These are phyloP conservation scores for Mycena vulgaris DNA, from an alignment of 768 basidiomycete genomes.

Conservation along the genomic window DNA sequence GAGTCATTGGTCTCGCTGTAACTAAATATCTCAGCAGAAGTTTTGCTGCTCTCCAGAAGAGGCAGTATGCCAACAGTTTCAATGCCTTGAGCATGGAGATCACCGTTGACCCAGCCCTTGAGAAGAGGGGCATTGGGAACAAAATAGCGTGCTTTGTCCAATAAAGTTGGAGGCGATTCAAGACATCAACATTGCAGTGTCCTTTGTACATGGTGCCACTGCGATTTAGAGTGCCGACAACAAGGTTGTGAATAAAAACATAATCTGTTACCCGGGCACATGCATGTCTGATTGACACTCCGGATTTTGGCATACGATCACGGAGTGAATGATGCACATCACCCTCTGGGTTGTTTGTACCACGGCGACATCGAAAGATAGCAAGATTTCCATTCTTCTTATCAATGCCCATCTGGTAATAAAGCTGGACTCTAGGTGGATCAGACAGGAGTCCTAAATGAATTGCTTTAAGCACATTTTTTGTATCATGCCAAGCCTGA, in stretches of 20 bases:
- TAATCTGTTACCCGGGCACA: conserved; percentile 8
- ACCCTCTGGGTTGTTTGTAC: conserved; percentile 1
- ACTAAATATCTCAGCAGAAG: not conserved
- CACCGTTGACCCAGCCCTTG: conserved; percentile 18
- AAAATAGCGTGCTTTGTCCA: not conserved
- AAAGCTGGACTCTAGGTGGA: no score
- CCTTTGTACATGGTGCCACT: conserved; percentile 6
- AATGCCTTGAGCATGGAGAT: conserved; percentile 1
- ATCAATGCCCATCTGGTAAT: no score
- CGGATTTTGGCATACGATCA: conserved; percentile 6
- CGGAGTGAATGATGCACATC: not conserved
- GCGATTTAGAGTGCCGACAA: conserved; percentile 19
- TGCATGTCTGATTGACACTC: conserved; percentile 6
- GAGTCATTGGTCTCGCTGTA: not conserved
- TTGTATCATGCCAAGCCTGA: no score
- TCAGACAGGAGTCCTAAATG: no score
- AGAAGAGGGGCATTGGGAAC: conserved; percentile 18
- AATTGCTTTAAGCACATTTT: no score
- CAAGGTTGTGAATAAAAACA: conserved; percentile 21
- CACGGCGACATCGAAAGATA: no score
- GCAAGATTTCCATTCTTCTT: no score
- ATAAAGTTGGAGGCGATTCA: conserved; percentile 2
- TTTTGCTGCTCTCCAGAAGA: not conserved
- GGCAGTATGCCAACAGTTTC: conserved; percentile 12
- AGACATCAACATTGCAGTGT: conserved; percentile 21